Conservation (phyloP, 73 alveolate species). For the Paramecium sexaurelia region DNA sequence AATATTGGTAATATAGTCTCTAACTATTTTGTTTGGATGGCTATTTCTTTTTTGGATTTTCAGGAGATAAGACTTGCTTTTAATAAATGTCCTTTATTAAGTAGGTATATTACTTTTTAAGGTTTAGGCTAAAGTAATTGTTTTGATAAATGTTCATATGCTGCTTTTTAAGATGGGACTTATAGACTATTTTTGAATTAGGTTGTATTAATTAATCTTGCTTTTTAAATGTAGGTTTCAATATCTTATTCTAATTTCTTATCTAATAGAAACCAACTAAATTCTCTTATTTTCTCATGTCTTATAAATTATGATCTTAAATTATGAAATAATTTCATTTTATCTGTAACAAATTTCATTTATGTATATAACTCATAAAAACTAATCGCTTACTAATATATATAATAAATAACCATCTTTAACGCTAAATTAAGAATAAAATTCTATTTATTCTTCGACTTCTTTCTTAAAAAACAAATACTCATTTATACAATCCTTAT, state of each 20-base stretch:
- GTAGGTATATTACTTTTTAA: not conserved
- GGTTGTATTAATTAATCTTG: constrained; percentile 5
- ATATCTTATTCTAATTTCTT: not conserved
- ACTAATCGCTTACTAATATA: not conserved
- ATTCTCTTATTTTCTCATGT: not conserved
- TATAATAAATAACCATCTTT: constrained; percentile 27
- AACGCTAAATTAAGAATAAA: not conserved
- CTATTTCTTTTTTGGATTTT: not conserved
- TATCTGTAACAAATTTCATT: not conserved
- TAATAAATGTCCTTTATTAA: not conserved
- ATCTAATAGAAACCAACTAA: not conserved
- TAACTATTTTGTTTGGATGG: not conserved
- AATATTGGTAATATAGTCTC: not conserved
- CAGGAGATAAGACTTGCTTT: not conserved
- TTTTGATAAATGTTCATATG: not conserved
- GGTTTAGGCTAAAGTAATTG: not conserved
- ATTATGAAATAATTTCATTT: not conserved
- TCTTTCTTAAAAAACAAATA: constrained; percentile 6
- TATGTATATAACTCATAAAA: not conserved
- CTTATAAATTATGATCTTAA: not conserved
- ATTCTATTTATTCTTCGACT: not conserved
- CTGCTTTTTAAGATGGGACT: constrained; percentile 27
- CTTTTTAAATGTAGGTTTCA: not conserved
- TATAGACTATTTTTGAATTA: constrained; percentile 23
- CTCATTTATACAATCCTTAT: constrained; percentile 38